Base-by-base conservation (phyloP, 2,329 filamentous ascomycete genomes). In the Sarocladium kiliense region DNA sequence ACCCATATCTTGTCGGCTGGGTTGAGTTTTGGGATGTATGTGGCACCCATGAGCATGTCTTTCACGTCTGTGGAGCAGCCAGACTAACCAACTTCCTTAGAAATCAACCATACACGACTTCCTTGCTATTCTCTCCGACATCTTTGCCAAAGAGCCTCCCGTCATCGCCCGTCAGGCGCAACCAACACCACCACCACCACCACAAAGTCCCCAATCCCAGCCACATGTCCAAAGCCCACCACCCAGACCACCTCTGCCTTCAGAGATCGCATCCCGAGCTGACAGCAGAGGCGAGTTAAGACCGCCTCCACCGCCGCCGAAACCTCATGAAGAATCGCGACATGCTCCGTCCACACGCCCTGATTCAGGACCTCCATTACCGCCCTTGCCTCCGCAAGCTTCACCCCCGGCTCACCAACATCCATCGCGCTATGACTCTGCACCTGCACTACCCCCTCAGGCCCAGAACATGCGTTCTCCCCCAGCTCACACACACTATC, bases 81-180 rank as follows among this genome's bases (percentile, higher is more conserved):
- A 6, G 1, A 16, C 47, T 51, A 25, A 51, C 47, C 19, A 14
- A n/a, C n/a, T 3, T 3, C n/a, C 12, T 2, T 53, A 86, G 91
- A 93, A 91, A 76, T 95, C 90, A 1, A 92, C 85, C 30, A 75
- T 97, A 2, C 74, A 88, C 41, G 91, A 96, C 66, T 90, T 97
- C 56, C 73, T 97, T 2, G 84, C 83, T 16, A 88, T 96, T 26
- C 73, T 99, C 3, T 82, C 88, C 61, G 90, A 94, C 54, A 79
- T 97, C 21, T 99, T 99, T 67, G 87, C 91, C 36, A 96, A 95
- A 71, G 94, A 99, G 65, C 94, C 94, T 9, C 94, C 94, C 0
- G 89, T 97, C 3, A 85, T 94, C 58, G 85, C 91, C 32, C 86
- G 85, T 61, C 85, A 85, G 60, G 78, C 79, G 63, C 75, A 77